Evolutionary conservation across 73 alveolate species (phyloP).

Genomic region (Paramecium bursaria): DNA sequence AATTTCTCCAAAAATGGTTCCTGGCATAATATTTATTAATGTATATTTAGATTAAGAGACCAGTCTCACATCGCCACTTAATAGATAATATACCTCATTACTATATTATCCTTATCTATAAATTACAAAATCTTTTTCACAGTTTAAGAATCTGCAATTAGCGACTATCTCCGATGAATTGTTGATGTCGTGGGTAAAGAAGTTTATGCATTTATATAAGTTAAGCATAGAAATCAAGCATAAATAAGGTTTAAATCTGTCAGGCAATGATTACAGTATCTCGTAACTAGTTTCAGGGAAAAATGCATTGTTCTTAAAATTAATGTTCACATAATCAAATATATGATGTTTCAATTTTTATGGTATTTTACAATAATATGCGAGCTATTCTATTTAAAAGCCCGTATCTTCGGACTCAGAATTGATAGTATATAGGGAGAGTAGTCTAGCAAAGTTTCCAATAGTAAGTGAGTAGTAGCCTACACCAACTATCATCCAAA

Average conservation of each 20-base stretch:
- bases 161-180: background rate
- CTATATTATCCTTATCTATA: constrained; percentile 18
- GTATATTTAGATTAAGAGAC: background rate
- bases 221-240: constrained; percentile 3
- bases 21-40: background rate
- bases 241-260: background rate
- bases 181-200: constrained; percentile 10
- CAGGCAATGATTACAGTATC: background rate
- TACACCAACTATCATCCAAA: constrained; percentile 25
- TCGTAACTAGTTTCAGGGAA: background rate
- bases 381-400: constrained; percentile 21
- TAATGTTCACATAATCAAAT: background rate
- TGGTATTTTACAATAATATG: constrained; percentile 1
- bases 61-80: constrained; percentile 28
- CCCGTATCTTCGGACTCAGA: background rate
- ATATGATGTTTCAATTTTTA: background rate
- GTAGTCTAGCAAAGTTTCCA: constrained; percentile 27
- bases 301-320: background rate
- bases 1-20: constrained; percentile 43
- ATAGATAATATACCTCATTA: constrained; percentile 26
- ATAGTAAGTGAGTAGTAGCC: constrained; percentile 20
- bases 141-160: background rate
- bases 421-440: background rate
- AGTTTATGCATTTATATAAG: background rate
- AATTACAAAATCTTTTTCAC: background rate